Percentiles rank a stretch among this genome's conserved stretches.
These are phyloP conservation scores for Aspergillus avenaceus DNA, from an alignment of 495 filamentous ascomycete genomes.

Conservation along the genomic window DNA sequence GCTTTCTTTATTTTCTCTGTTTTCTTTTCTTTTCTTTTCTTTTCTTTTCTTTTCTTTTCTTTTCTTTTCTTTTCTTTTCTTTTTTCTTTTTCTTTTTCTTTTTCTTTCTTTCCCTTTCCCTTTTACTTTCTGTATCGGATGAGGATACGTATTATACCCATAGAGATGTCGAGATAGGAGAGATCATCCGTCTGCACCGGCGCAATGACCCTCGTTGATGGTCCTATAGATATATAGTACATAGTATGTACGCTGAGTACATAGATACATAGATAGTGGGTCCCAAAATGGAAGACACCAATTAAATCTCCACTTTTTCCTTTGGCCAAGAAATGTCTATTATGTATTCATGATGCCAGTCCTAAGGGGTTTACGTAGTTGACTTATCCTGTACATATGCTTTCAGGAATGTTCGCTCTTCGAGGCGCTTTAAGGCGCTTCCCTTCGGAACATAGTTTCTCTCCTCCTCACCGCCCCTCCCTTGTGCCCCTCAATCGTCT, in stretches of 20 bases:
- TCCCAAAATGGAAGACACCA: neutral
- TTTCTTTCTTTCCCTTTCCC: neutral
- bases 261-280: neutral
- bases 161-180: neutral
- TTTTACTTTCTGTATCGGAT: neutral
- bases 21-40: no score
- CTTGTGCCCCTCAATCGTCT: conserved; percentile 26
- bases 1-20: no score
- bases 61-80: conserved; percentile 5
- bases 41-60: neutral
- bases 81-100: conserved; percentile 7
- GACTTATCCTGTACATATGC: neutral
- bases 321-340: conserved; percentile 9
- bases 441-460: conserved; percentile 12
- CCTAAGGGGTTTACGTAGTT: neutral
- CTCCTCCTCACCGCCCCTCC: conserved; percentile 29
- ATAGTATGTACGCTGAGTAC: no score
- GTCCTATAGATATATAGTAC: no score
- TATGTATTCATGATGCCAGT: neutral
- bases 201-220: no score
- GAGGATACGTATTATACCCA: conserved; percentile 9
- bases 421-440: conserved; percentile 30
- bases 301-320: conserved; percentile 4
- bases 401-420: conserved; percentile 18
- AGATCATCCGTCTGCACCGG: no score